These are phyloP conservation scores for Schizosaccharomyces cryophilus DNA, from an alignment of 805 yeast species.

Conservation along the genomic window DNA sequence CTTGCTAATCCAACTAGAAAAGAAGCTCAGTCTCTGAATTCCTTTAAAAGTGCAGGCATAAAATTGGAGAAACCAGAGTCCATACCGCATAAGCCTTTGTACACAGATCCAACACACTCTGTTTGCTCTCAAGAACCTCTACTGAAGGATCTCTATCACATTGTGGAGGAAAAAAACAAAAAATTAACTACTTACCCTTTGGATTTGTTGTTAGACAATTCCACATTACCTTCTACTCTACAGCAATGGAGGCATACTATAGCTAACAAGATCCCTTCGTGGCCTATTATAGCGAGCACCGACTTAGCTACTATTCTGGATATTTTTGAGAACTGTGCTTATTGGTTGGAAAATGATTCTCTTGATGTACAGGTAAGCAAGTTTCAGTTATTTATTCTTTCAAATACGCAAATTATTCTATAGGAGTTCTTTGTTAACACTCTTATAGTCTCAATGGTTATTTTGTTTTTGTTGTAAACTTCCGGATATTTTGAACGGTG, in stretches of 20 bases:
- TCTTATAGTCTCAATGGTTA: neutral
- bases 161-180: too few relatives aligned
- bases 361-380: neutral
- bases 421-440: neutral
- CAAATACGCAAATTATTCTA: too few relatives aligned
- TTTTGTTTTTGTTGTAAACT: neutral
- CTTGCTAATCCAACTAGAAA: too few relatives aligned
- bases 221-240: neutral
- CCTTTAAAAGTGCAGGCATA: too few relatives aligned
- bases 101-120: too few relatives aligned
- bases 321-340: neutral
- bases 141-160: too few relatives aligned
- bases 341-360: neutral
- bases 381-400: neutral
- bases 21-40: too few relatives aligned
- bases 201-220: neutral
- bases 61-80: too few relatives aligned
- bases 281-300: neutral
- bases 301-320: neutral
- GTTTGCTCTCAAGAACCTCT: too few relatives aligned
- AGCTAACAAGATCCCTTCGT: neutral
- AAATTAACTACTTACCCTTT: too few relatives aligned
- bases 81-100: too few relatives aligned
- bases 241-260: neutral
- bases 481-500: neutral